phyloP scores from a whole-genome alignment of 2,329 filamentous ascomycete genomes.

The Penicillium janthinellum region DNA sequence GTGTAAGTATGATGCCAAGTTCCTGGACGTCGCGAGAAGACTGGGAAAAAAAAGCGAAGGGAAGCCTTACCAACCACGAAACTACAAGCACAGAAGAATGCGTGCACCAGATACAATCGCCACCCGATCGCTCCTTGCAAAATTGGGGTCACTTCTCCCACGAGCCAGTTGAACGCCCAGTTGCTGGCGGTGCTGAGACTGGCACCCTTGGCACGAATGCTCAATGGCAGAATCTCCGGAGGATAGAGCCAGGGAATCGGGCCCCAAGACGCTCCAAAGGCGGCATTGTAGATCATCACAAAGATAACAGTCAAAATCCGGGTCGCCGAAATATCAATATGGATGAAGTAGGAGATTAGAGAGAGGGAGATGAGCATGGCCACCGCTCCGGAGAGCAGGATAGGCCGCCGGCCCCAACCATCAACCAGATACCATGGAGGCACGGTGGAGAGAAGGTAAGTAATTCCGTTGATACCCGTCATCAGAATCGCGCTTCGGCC shows the following conservation, averaged over 20 bases:
- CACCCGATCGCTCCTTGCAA: conserved; percentile 90
- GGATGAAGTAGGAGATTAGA: conserved; percentile 92
- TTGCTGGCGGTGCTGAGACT: conserved; percentile 95
- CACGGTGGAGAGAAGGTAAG: conserved; percentile 88
- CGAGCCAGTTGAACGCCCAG: conserved; percentile 98
- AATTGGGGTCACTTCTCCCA: conserved; percentile 91
- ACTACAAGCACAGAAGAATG: conserved; percentile 93
- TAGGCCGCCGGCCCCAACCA: conserved; percentile 82
- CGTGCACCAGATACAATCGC: conserved; percentile 92
- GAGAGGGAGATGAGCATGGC: conserved; percentile 88
- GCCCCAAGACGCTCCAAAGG: conserved; percentile 97
- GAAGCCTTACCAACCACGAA: conserved; percentile 83
- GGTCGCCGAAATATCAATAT: conserved; percentile 74
- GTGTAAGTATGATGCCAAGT: conserved; percentile 4
- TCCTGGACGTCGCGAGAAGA: neutral
- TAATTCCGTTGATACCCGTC: conserved; percentile 93
- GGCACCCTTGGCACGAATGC: conserved; percentile 94
- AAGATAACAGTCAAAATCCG: conserved; percentile 86
- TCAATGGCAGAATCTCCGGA: conserved; percentile 95
- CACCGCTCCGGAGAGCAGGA: conserved; percentile 84
- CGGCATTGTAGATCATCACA: conserved; percentile 98
- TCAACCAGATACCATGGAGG: conserved; percentile 98
- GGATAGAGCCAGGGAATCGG: conserved; percentile 98
- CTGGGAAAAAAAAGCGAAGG: neutral
- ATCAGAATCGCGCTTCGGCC: conserved; percentile 90